phyloP scores from a whole-genome alignment of 306 rosid species.

The Echinosophora koreensis region DNA sequence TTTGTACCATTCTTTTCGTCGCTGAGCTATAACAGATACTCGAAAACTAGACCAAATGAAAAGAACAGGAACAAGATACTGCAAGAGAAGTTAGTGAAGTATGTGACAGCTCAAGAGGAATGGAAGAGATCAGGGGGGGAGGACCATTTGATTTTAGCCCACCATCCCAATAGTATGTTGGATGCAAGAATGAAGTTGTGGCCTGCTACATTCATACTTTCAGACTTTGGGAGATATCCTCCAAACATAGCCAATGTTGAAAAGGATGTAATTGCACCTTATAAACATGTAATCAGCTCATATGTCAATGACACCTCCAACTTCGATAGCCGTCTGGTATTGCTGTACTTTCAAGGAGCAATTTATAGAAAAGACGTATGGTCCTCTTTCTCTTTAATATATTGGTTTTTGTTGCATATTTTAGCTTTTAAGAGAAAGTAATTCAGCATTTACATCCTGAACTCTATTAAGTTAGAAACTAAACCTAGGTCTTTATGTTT shows the following conservation, averaged over 20 bases:
- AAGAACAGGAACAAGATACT: slow-evolving; percentile 59
- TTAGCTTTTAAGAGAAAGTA: neutral
- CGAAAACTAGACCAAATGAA: slow-evolving; percentile 48
- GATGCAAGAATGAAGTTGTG: slow-evolving; percentile 73
- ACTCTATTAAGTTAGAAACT: neutral
- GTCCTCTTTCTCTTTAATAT: slow-evolving; percentile 39
- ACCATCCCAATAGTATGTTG: slow-evolving; percentile 83
- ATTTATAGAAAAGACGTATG: slow-evolving; percentile 87
- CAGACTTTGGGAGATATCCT: slow-evolving; percentile 92
- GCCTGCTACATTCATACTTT: slow-evolving; percentile 78
- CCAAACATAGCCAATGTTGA: slow-evolving; percentile 73
- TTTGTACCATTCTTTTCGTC: slow-evolving; percentile 89
- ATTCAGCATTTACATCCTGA: slow-evolving; percentile 9
- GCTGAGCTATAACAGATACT: slow-evolving; percentile 64
- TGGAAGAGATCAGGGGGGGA: slow-evolving; percentile 78
- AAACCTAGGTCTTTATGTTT: neutral
- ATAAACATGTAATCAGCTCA: slow-evolving; percentile 66
- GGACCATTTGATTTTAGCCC: slow-evolving; percentile 86
- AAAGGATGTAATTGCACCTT: slow-evolving; percentile 87
- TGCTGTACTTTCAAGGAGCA: slow-evolving; percentile 89
- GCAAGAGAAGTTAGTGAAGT: slow-evolving; percentile 63
- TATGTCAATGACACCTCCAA: slow-evolving; percentile 63
- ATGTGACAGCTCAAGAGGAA: slow-evolving; percentile 64
- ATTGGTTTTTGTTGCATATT: slow-evolving; percentile 7
- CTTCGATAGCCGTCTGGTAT: slow-evolving; percentile 69